phyloP scores from a whole-genome alignment of 805 yeast species.

The Candida krabiensis region DNA sequence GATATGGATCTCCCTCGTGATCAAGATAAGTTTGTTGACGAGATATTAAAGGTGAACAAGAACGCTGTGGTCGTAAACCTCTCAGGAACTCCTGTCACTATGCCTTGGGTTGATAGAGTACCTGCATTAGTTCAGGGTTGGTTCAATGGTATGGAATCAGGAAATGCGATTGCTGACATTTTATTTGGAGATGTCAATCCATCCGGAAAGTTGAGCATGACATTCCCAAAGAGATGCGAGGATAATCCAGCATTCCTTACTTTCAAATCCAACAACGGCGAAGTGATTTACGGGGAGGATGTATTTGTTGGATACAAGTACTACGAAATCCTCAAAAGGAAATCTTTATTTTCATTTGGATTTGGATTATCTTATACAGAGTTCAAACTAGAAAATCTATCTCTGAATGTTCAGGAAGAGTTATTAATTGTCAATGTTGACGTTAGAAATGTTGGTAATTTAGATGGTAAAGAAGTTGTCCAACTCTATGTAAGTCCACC shows the following conservation, averaged over 20 bases:
- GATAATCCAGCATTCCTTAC: slow-evolving; percentile 60
- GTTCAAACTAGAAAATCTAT: slow-evolving; percentile 42
- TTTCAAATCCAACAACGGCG: slow-evolving; percentile 50
- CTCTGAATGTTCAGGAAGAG: slow-evolving; percentile 29
- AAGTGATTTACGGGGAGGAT: slow-evolving; percentile 62
- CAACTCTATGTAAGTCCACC: slow-evolving; percentile 52
- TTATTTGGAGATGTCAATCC: slow-evolving; percentile 60
- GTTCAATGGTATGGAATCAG: slow-evolving; percentile 57
- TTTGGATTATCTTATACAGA: slow-evolving; percentile 59
- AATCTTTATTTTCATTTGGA: slow-evolving; percentile 60
- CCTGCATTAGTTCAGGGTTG: slow-evolving; percentile 50
- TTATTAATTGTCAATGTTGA: slow-evolving; percentile 32
- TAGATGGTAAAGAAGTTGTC: slow-evolving; percentile 51
- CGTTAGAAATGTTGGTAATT: slow-evolving; percentile 49
- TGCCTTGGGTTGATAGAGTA: slow-evolving; percentile 51
- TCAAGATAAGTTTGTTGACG: slow-evolving; percentile 44
- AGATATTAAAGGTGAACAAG: slow-evolving; percentile 45
- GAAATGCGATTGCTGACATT: slow-evolving; percentile 58
- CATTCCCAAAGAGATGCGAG: slow-evolving; percentile 50
- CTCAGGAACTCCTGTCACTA: slow-evolving; percentile 58
- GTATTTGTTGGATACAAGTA: slow-evolving; percentile 61
- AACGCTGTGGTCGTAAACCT: slow-evolving; percentile 56
- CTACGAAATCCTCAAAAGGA: slow-evolving; percentile 50
- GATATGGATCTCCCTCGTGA: slow-evolving; percentile 50
- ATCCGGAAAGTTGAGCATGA: slow-evolving; percentile 53